phyloP scores from a whole-genome alignment of 768 basidiomycete species.

The Tremella fuciformis region DNA sequence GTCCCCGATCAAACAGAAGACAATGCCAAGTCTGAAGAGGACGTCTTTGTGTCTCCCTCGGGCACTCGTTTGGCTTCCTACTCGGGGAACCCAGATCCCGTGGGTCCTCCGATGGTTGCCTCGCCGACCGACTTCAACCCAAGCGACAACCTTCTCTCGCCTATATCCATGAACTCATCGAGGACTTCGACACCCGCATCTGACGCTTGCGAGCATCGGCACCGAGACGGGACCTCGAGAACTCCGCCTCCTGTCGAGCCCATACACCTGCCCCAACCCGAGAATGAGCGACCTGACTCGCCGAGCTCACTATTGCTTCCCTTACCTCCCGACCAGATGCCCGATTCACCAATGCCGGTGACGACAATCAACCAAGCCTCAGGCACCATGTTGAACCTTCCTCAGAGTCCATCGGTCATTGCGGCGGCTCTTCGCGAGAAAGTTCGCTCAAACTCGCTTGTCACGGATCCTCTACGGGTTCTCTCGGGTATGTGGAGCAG shows the following conservation, averaged over 20 bases:
- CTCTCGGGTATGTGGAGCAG: constrained; percentile 27
- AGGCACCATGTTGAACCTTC: not conserved
- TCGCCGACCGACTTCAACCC: not conserved
- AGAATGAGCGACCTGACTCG: constrained; percentile 7
- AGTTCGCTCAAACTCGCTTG: constrained; percentile 20
- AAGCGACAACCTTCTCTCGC: not conserved
- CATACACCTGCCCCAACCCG: constrained; percentile 18
- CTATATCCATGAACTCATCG: not conserved
- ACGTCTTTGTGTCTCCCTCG: not conserved
- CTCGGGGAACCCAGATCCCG: not conserved
- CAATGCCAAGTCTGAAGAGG: not conserved
- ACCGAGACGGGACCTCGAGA: not conserved
- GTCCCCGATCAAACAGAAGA: not conserved
- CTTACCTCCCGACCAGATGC: constrained; percentile 38
- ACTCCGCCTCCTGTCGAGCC: constrained; percentile 26
- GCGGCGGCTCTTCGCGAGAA: constrained; percentile 1
- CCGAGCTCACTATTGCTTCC: constrained; percentile 20
- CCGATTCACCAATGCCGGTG: constrained; percentile 21
- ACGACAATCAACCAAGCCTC: constrained; percentile 3
- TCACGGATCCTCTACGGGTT: constrained; percentile 24
- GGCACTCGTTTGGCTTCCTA: not conserved
- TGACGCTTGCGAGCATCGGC: not conserved
- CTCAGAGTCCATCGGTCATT: not conserved
- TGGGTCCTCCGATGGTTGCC: not conserved
- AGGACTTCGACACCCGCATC: not conserved